These are phyloP conservation scores for Zygoascus tannicola DNA, from an alignment of 805 yeast genomes.

Conservation along the genomic window DNA sequence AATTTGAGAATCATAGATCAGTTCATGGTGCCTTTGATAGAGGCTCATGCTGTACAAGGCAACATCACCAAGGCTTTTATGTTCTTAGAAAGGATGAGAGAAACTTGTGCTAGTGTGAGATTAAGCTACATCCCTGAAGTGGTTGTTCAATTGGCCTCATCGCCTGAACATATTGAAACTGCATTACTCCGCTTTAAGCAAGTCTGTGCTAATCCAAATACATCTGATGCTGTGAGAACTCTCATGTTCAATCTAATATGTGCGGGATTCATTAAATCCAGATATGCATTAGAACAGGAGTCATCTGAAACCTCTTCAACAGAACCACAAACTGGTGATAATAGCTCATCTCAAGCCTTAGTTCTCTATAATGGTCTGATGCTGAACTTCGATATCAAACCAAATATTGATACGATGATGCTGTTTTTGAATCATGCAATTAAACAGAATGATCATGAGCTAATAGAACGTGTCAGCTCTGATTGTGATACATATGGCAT, in stretches of 20 bases:
- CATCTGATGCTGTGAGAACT: constrained; percentile 1
- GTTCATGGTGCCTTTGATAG: constrained; percentile 10
- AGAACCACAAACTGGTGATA: background rate
- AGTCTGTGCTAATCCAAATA: background rate
- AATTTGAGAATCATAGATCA: constrained; percentile 2
- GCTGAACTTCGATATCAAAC: constrained; percentile 1
- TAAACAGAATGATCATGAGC: constrained; percentile 1
- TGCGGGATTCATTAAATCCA: background rate
- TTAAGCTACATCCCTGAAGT: constrained; percentile 19
- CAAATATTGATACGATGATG: constrained; percentile 3
- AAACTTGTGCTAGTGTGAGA: constrained; percentile 13
- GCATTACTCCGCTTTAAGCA: background rate
- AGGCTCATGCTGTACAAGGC: constrained; percentile 11
- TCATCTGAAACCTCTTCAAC: background rate
- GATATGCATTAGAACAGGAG: background rate
- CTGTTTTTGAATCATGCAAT: constrained; percentile 1
- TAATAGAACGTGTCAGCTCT: background rate
- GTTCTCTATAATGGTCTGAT: background rate
- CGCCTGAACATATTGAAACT: background rate
- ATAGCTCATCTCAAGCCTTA: background rate
- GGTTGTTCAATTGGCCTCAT: constrained; percentile 10
- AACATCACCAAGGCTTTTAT: constrained; percentile 18
- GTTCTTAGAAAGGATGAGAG: constrained; percentile 17
- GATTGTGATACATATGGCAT: constrained; percentile 3
- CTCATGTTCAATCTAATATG: background rate